Evolutionary conservation across 1,284 basidiomycete species (phyloP), one percentile per base, ranked within the genome.

Genomic region (Boletus holoroseus): DNA sequence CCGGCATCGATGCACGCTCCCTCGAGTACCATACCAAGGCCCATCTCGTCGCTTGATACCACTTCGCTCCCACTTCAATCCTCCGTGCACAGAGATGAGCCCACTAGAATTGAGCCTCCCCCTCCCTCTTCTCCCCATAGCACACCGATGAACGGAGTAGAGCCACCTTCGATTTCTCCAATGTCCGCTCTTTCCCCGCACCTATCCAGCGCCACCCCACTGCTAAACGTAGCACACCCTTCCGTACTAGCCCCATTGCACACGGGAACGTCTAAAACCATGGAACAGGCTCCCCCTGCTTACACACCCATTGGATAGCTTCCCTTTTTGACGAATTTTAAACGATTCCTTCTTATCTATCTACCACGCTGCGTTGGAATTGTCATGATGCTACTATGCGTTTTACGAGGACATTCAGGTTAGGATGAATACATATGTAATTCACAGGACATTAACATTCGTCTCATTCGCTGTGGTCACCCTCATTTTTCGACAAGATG

Each of bases 201-300:
- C 12, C 22, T 11, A 13, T n/a, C 39, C 5, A 7, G 13, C 9
- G 30, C 20, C 3, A 16, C 5, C 15, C 34, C 15, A 28, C 30
- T 16, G 8, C 22, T 32, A 7, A 44, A 27, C n/a, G n/a, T 38
- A 39, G 7, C 48, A 7, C 55, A 30, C 20, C 44, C 55, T 5
- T 11, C 18, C 24, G 26, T 34, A 12, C 35, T 62, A 16, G 13
- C 45, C 2, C 43, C 53, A 18, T 43, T 49, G 35, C 11, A 52
- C 8, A 65, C 62, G 0, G 66, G 58, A 8, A 24, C 28, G 26
- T 47, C 51, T 8, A 46, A 31, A n/a, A 44, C 20, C n/a, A 18
- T 30, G 7, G 50, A 46, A 0, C 66, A 65, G 1, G 50, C 66
- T 18, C 62, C 64, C 11, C 62, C 62, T 18, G 60, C 66, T 35